phyloP scores from a whole-genome alignment of 1,284 basidiomycete species.

The Ganoderma boninense region DNA sequence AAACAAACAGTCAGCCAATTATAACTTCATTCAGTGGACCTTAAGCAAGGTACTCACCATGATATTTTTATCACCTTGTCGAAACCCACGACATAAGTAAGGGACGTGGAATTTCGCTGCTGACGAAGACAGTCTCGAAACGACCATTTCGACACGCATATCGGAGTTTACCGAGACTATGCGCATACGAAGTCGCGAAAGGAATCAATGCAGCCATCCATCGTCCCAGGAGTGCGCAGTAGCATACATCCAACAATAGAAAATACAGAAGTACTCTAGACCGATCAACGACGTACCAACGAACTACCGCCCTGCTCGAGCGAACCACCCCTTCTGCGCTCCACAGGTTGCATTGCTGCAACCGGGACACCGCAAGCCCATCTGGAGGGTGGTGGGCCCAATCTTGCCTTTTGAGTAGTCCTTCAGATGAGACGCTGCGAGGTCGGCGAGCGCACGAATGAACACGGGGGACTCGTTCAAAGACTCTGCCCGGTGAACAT shows the following conservation, averaged over 20 bases:
- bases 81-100: not conserved
- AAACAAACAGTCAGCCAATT: not conserved
- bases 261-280: constrained; percentile 4
- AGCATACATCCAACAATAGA: constrained; percentile 16
- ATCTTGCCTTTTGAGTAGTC: constrained; percentile 61
- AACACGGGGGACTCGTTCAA: constrained; percentile 98
- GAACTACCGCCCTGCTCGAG: constrained; percentile 55
- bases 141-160: not conserved
- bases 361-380: constrained; percentile 91
- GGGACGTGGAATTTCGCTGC: not conserved
- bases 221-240: not conserved
- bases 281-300: not conserved
- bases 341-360: constrained; percentile 91
- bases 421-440: constrained; percentile 84
- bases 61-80: not conserved
- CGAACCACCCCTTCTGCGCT: constrained; percentile 91
- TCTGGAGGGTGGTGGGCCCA: constrained; percentile 80
- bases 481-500: constrained; percentile 92
- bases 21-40: not conserved
- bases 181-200: not conserved
- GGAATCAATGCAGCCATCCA: not conserved
- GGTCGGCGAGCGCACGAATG: constrained; percentile 95
- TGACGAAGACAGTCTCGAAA: not conserved
- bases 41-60: not conserved
- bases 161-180: not conserved